phyloP scores from a whole-genome alignment of 441 rosid species.

The Adansonia gregorii region DNA sequence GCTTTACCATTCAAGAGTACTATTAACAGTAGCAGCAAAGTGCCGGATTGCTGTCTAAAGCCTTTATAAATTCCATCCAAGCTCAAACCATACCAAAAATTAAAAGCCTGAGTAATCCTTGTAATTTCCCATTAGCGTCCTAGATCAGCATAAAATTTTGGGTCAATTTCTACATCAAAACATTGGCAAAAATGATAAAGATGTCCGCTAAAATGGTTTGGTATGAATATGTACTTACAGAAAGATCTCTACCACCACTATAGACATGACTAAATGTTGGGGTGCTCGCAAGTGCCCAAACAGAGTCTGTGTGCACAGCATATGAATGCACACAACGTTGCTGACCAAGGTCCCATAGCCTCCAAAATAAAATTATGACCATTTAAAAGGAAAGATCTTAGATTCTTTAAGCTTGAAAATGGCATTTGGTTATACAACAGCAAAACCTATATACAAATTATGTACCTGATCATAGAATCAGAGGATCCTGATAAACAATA shows the following conservation, averaged over 20 bases:
- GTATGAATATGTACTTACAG: conserved; percentile 63
- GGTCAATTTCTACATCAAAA: conserved; percentile 1
- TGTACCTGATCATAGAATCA: conserved; percentile 97
- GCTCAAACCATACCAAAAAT: conserved; percentile 3
- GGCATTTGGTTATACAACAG: conserved; percentile 15
- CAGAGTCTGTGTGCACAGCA: conserved; percentile 99
- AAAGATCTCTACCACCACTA: conserved; percentile 98
- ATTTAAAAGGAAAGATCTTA: conserved; percentile 33
- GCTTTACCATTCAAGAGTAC: background rate
- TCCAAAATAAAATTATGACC: conserved; percentile 38
- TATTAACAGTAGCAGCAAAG: background rate
- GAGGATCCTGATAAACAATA: conserved; percentile 98
- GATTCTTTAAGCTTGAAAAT: conserved; percentile 16
- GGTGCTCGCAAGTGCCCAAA: conserved; percentile 99
- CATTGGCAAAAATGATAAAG: conserved; percentile 4
- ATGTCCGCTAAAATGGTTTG: background rate
- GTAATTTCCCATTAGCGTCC: background rate
- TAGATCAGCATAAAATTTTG: conserved; percentile 17
- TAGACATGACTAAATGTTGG: conserved; percentile 94
- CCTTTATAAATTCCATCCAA: conserved; percentile 9
- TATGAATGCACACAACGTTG: conserved; percentile 98
- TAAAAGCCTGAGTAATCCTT: background rate
- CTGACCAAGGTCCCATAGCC: conserved; percentile 99
- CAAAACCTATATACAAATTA: conserved; percentile 25
- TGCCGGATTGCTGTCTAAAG: background rate